These are phyloP conservation scores for Aspergillaceae sp. DNA, from an alignment of 2,329 filamentous ascomycete species.

Conservation along the genomic window DNA sequence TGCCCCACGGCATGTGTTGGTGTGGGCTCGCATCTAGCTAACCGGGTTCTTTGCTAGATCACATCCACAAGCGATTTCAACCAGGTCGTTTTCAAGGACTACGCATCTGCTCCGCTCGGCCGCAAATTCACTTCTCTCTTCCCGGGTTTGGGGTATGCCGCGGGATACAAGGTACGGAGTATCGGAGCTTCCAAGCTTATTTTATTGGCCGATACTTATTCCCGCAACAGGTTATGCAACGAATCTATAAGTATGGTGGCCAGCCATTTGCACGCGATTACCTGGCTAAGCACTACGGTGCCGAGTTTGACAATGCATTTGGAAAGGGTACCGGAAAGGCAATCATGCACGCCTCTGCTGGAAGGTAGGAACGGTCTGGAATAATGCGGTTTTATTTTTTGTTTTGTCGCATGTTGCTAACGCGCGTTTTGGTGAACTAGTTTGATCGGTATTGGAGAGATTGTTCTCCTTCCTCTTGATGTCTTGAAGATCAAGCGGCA, in stretches of 20 bases:
- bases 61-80: constrained; percentile 60
- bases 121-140: constrained; percentile 92
- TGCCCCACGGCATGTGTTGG: background rate
- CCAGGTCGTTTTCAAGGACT: constrained; percentile 87
- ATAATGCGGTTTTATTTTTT: too few species aligned
- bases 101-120: constrained; percentile 59
- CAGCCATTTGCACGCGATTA: constrained; percentile 93
- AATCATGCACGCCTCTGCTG: constrained; percentile 93
- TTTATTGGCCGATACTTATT: constrained; percentile 7
- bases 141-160: constrained; percentile 92
- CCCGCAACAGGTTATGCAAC: constrained; percentile 62
- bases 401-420: constrained; percentile 6
- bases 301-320: constrained; percentile 78
- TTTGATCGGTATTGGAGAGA: constrained; percentile 94
- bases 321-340: constrained; percentile 97
- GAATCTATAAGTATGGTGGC: constrained; percentile 97
- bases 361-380: constrained; percentile 52
- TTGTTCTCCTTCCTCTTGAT: constrained; percentile 86
- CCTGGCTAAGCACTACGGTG: constrained; percentile 68
- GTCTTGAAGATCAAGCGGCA: constrained; percentile 99
- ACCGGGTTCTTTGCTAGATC: constrained; percentile 37
- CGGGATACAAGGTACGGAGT: constrained; percentile 73
- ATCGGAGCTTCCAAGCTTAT: background rate
- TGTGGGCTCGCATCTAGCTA: background rate
- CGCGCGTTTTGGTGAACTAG: constrained; percentile 34